These are phyloP conservation scores for Zanthoxylum bungeanum DNA, from an alignment of 345 rosid species.

Conservation along the genomic window DNA sequence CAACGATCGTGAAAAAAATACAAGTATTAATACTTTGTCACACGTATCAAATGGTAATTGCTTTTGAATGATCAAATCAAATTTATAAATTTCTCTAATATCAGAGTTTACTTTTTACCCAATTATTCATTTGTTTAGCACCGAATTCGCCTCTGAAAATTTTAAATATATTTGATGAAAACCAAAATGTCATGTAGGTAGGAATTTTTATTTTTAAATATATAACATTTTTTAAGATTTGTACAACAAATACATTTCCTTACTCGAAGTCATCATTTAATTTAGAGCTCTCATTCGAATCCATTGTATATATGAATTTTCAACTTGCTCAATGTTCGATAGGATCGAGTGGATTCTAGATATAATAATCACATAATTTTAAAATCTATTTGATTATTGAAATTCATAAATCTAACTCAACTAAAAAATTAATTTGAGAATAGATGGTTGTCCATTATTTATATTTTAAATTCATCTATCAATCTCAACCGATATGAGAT, in stretches of 20 bases:
- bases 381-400: no score
- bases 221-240: no score
- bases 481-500: no score
- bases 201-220: no score
- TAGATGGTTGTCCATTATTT: no score
- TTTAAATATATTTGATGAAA: background rate
- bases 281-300: background rate
- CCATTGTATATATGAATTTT: background rate
- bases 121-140: background rate
- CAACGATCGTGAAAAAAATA: no score
- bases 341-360: no score
- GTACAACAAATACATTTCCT: background rate
- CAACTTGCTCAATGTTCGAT: background rate
- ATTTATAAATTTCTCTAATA: background rate
- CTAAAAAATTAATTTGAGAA: no score
- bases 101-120: background rate
- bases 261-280: constrained; percentile 9
- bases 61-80: background rate
- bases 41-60: background rate
- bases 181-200: background rate
- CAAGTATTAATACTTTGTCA: background rate
- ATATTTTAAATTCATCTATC: no score
- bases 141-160: background rate
- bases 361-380: no score
- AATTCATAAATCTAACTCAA: no score